Base-by-base conservation (phyloP, 2,329 filamentous ascomycete genomes). In the Monilinia polystroma region DNA sequence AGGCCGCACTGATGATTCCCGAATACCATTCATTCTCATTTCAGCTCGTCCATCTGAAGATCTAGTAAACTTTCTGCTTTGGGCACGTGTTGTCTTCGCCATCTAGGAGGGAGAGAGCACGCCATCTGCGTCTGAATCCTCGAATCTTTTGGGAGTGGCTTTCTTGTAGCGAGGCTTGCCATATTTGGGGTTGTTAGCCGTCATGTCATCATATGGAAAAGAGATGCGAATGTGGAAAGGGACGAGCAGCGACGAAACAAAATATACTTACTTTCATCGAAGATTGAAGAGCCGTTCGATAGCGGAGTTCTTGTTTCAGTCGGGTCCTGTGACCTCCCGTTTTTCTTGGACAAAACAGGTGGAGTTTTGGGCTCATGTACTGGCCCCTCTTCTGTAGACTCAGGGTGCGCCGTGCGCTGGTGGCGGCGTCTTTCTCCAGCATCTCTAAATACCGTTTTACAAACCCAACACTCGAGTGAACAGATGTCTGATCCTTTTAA, bases 111-210 rank as follows among this genome's bases (percentile, higher is more conserved):
- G 49, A 10, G 60, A 54, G 32, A 60, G 29, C 35, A 54, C 53
- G 11, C 54, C 49, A 2, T 63, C 35, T 16, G 49, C 60, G 8
- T 63, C 60, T 29, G 60, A 63, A 26, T 43, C 49, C 12, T 63
- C 49, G 1, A 18, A 8, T 38, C 54, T 23, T 29, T 8, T 63
- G 18, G 32, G n/a, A 10, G 49, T 35, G 0, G 35, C 16, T 54
- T 63, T 63, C 26, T 63, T 63, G 18, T 63, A 63, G 14, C 47
- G 49, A 43, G n/a, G 35, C 14, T 43, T 41, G 14, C 60, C 60
- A 32, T 29, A 47, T 63, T 38, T 14, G 20, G 20, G 16, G 20
- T 38, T 32, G 35, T 63, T 4, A 53, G 52, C 16, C 52, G 11
- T 23, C 18, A n/a, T 35, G 32, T 35, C 10, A 11, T n/a, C 18